A percentile compares a stretch with the other conserved stretches of the same genome.
Conservation (phyloP, 371 early-diverging fungal species). For the Chytridium lagenaria region DNA sequence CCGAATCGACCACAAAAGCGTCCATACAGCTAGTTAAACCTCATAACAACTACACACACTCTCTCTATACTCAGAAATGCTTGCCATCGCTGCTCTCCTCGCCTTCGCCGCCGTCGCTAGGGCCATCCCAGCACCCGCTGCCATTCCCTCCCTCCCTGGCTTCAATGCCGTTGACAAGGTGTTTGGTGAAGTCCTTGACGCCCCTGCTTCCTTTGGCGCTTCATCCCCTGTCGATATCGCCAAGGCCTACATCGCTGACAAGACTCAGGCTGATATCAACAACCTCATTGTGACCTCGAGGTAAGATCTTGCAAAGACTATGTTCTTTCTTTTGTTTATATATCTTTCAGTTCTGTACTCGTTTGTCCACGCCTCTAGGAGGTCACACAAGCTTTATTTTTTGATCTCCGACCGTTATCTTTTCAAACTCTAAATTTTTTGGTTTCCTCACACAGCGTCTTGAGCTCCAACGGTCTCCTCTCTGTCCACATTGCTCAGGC, state of each 20-base stretch:
- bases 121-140: slow-evolving; percentile 11
- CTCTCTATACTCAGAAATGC: slow-evolving; percentile 3
- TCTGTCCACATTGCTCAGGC: slow-evolving; percentile 25
- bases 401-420: too few species aligned
- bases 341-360: too few species aligned
- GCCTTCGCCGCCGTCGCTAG: slow-evolving; percentile 16
- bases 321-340: neutral
- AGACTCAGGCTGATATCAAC: neutral
- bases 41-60: neutral
- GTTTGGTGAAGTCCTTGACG: neutral
- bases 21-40: too few species aligned
- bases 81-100: slow-evolving; percentile 1
- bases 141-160: neutral
- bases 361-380: too few species aligned
- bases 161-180: neutral
- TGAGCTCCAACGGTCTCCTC: neutral
- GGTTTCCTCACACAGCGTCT: neutral
- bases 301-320: neutral
- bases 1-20: too few species aligned
- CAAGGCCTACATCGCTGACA: neutral
- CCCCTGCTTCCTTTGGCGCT: neutral
- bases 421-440: too few species aligned
- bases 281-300: neutral
- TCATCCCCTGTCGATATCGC: neutral
- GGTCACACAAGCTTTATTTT: too few species aligned